Percentiles rank a stretch among this genome's conserved stretches.
Conservation (phyloP, 257 asterid genomes). For the Craterostigma plantagineum region DNA sequence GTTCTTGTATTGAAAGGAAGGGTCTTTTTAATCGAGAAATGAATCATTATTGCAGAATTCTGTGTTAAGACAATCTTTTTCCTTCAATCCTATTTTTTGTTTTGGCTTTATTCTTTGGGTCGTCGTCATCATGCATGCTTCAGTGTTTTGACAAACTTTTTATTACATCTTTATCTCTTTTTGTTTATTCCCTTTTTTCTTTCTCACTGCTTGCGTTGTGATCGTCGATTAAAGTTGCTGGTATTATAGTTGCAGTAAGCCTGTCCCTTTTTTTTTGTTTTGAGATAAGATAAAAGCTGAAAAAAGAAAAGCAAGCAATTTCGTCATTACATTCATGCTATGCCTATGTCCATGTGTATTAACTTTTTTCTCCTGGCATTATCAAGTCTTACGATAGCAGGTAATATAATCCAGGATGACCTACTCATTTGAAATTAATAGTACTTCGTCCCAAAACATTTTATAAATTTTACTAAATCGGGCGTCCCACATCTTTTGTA, state of each 20-base stretch:
- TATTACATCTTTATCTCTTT: neutral
- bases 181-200: neutral
- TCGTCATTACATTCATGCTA: constrained; percentile 1
- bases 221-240: constrained; percentile 20
- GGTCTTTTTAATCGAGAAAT: constrained; percentile 12
- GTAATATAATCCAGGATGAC: neutral
- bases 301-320: constrained; percentile 22
- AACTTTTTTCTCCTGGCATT: constrained; percentile 8
- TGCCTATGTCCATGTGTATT: neutral
- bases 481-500: too few species aligned
- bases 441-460: too few species aligned
- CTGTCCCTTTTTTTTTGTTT: too few species aligned
- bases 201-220: constrained; percentile 9
- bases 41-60: constrained; percentile 25
- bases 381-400: neutral
- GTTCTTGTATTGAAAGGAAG: constrained; percentile 12
- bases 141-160: constrained; percentile 1
- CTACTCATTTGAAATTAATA: too few species aligned
- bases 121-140: too few species aligned
- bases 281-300: neutral
- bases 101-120: neutral
- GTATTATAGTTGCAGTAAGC: constrained; percentile 8
- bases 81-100: neutral
- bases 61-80: constrained; percentile 22
- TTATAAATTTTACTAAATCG: too few species aligned